A percentile compares a stretch with the other conserved stretches of the same genome.
These are phyloP conservation scores for Trapa incisa DNA, from an alignment of 345 rosid genomes.

Conservation along the genomic window DNA sequence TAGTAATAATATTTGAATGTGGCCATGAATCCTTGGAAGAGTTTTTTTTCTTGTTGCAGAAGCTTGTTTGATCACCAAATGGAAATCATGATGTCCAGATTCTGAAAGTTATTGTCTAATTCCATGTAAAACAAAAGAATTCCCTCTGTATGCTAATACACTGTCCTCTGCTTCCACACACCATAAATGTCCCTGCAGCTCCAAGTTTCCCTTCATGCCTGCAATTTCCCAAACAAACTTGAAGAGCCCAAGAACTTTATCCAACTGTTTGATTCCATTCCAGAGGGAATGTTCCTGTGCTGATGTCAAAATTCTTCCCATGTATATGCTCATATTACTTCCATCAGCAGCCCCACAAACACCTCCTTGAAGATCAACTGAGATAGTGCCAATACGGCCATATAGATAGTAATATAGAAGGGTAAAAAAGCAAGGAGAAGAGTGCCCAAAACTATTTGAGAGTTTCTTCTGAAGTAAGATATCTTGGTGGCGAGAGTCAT, in stretches of 20 bases:
- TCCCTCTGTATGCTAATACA: slow-evolving; percentile 34
- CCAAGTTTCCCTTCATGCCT: slow-evolving; percentile 45
- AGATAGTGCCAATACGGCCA: slow-evolving; percentile 51
- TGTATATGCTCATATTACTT: slow-evolving; percentile 21
- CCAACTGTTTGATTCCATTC: slow-evolving; percentile 62
- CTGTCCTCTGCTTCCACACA: slow-evolving; percentile 43
- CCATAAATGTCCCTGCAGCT: slow-evolving; percentile 60
- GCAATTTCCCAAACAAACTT: slow-evolving; percentile 70
- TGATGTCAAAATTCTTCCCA: slow-evolving; percentile 64
- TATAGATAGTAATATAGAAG: slow-evolving; percentile 58
- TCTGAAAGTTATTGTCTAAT: slow-evolving; percentile 22
- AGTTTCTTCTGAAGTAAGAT: slow-evolving; percentile 43
- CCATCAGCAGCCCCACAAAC: slow-evolving; percentile 20
- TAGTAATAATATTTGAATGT: no score
- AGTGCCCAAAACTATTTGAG: slow-evolving; percentile 46
- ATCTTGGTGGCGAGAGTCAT: slow-evolving; percentile 57
- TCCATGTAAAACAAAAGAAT: slow-evolving; percentile 43
- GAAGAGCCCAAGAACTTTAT: slow-evolving; percentile 47
- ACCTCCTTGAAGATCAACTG: slow-evolving; percentile 59
- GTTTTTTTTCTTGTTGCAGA: no score
- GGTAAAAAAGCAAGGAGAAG: slow-evolving; percentile 64
- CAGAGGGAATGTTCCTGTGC: slow-evolving; percentile 37
- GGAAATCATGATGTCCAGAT: no score
- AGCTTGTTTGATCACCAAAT: no score
- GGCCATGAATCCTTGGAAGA: no score